phyloP scores from a whole-genome alignment of 1,139 yeast genomes.

The Blastobotrys petasosporus region DNA sequence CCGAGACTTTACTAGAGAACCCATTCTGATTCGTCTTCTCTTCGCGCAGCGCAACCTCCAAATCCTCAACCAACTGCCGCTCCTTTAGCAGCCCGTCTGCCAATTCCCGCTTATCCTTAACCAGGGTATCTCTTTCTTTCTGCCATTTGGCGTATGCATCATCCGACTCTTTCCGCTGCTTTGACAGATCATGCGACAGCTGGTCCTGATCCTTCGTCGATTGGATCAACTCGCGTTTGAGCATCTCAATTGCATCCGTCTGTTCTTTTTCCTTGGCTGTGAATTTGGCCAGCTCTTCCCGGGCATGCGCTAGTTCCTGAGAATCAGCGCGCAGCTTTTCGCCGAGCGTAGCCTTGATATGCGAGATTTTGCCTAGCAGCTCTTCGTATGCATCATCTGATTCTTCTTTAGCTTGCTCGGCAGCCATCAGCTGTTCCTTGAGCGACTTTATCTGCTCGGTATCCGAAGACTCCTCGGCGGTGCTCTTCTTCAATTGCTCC shows the following conservation, averaged over 20 bases:
- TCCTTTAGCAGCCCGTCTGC: constrained; percentile 34
- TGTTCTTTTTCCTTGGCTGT: constrained; percentile 20
- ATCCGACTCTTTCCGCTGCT: constrained; percentile 44
- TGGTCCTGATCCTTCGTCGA: constrained; percentile 65
- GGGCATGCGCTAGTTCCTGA: constrained; percentile 33
- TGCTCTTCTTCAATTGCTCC: constrained; percentile 11
- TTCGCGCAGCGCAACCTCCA: constrained; percentile 33
- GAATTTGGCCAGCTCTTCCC: constrained; percentile 20
- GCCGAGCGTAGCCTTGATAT: constrained; percentile 72
- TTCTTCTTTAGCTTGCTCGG: constrained; percentile 56
- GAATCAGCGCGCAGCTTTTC: constrained; percentile 58
- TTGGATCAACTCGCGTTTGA: constrained; percentile 50
- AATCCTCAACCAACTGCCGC: constrained; percentile 39
- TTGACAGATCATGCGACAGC: constrained; percentile 46
- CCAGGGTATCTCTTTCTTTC: constrained; percentile 40
- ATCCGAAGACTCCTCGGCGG: neutral
- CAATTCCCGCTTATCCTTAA: constrained; percentile 20
- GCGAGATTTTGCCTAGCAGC: constrained; percentile 66
- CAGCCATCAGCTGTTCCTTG: constrained; percentile 36
- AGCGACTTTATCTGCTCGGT: constrained; percentile 20
- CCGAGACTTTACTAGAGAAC: constrained; percentile 38
- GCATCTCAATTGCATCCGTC: constrained; percentile 32
- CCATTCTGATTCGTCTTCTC: constrained; percentile 30
- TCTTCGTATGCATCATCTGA: constrained; percentile 67
- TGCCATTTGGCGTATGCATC: constrained; percentile 39